Percentiles rank a stretch among this genome's conserved stretches.
Evolutionary conservation across 192 early-diverging fungal genomes (phyloP).

Genomic region (Geranomyces michiganensis): DNA sequence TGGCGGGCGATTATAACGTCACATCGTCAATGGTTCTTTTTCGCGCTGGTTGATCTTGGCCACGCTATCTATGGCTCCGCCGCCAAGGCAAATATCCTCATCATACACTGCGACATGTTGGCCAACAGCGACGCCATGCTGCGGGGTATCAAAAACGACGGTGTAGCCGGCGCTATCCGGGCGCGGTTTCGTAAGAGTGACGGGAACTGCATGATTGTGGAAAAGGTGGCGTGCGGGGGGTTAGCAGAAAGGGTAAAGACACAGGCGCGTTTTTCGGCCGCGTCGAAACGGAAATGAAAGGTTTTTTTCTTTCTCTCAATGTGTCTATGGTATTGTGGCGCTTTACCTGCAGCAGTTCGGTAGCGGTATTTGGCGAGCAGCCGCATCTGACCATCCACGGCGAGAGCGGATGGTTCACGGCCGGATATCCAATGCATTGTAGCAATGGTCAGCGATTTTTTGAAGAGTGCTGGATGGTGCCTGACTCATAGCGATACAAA

Average conservation of each 20-base stretch:
- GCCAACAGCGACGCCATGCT: constrained; percentile 64
- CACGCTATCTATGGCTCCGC: constrained; percentile 40
- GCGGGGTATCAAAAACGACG: constrained; percentile 56
- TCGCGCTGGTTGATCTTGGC: not conserved
- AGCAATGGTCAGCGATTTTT: constrained; percentile 1
- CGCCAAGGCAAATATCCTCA: constrained; percentile 68
- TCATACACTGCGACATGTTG: constrained; percentile 61
- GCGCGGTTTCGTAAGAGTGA: not conserved
- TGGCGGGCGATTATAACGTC: too few species aligned
- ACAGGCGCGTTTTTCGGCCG: too few species aligned
- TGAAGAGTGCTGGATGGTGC: constrained; percentile 20
- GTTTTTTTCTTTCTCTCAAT: too few species aligned
- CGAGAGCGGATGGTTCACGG: constrained; percentile 9
- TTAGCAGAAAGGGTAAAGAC: too few species aligned
- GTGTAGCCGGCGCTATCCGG: constrained; percentile 20
- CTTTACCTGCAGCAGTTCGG: constrained; percentile 28
- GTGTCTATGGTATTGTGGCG: too few species aligned
- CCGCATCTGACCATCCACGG: constrained; percentile 30
- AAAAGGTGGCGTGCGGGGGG: too few species aligned
- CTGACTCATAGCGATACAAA: not conserved
- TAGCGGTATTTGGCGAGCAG: constrained; percentile 61
- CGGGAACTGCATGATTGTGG: too few species aligned
- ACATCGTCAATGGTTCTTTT: too few species aligned
- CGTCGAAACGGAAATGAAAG: too few species aligned
- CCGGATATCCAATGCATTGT: constrained; percentile 29